Base-by-base conservation (phyloP, 306 rosid species). In the Casuarina glauca region DNA sequence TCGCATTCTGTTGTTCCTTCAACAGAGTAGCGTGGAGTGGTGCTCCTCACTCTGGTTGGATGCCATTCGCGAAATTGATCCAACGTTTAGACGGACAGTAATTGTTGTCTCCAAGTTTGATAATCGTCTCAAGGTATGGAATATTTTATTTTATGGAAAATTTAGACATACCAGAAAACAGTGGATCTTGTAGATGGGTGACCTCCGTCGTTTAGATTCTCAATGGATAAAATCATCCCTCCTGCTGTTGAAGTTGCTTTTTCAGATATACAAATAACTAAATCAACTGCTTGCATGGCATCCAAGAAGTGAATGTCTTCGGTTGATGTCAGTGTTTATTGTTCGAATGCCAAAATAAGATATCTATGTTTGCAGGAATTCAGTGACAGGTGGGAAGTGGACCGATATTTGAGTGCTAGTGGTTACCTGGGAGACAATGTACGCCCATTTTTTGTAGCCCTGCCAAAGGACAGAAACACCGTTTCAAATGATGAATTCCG, bases 1-100 rank as follows among this genome's bases (percentile, higher is more conserved):
- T 74, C 97, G 97, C 55, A 89, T 95, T 55, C 88, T 95, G 44
- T 50, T 95, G 88, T 95, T 95, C 74, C 98, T 95, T 73, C 98
- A 95, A 84, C 98, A 95, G 76, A 95, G 98, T 79, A 92, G 98
- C 49, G 98, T 95, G 1, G 98, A 95, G 84, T 95, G 98, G 97
- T 95, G 98, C 86, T 95, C 98, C 2, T 95, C 98, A 0, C 78
- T 95, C 83, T 95, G 97, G 98, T 81, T 95, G 87, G 98, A 95
- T 69, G 44, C 95, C 1, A 84, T 95, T 79, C 95, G 97, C 9
- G 98, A 91, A 80, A 95, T 95, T 69, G 98, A 95, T 80, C 92
- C 98, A 11, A 76, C 97, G 0, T 91, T 89, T 75, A 89, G 92
- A 75, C 86, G 97, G 75, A 88, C 93, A 19, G 82, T 95, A 26